Evolutionary conservation across 176 grass and related monocot species (phyloP), one percentile per base, ranked within the genome.

Genomic region (Oryza meridionalis): DNA sequence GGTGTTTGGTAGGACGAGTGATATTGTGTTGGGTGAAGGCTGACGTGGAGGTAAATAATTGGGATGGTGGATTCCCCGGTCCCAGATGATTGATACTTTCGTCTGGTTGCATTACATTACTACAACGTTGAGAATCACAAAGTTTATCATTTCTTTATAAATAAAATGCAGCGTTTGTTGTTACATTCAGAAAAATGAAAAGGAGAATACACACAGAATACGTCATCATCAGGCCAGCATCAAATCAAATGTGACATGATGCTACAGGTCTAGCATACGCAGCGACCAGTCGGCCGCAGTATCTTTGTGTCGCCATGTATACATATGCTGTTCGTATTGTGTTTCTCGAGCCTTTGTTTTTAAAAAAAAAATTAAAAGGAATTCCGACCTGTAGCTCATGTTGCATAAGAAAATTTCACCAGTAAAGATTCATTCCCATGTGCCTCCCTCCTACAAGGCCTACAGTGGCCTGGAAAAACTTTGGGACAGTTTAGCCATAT

Each of bases 31-130:
- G 11, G 38, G n/a, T 4, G 70, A 22, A 35, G 12, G 53, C 17
- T 79, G 38, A 90, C 67, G 88, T 90, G 84, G 88, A 83, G 74
- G 67, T 58, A 83, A 86, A 78, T 68, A 68, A 86, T 82, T 83
- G 88, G 79, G 15, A 13, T 0, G 1, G 68, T 69, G 74, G 79
- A 79, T 86, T 24, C 88, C 83, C 63, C 22, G 26, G 79, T 0
- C 84, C 88, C 12, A 61, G 11, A 0, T 61, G 74, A 78, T 74
- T 78, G 88, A 50, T 90, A 37, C 67, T 37, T 29, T 66, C 45
- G 67, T 11, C 69, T 17, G 11, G 31, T 77, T 64, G 21, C 50
- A 77, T 31, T 62, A 63, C 32, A 5, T 24, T 24, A 16, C 4
- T 19, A 7, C 68, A 4, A 67, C 49, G 49, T 19, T 46, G 15